These are phyloP conservation scores for Hemisphaericaspora xylanilytica DNA, from an alignment of 1,139 yeast genomes.

Conservation along the genomic window DNA sequence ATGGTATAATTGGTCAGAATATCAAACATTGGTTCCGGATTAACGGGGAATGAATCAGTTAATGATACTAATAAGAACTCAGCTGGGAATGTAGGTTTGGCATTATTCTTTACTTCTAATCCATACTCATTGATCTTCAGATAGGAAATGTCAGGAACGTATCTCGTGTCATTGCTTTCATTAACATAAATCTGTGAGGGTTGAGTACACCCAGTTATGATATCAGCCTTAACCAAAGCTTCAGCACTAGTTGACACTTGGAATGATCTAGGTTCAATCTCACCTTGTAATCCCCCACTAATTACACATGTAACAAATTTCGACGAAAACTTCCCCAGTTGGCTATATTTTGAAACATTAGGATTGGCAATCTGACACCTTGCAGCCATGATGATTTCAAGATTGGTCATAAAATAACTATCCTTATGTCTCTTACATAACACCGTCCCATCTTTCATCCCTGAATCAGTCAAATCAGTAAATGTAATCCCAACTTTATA, in stretches of 20 bases:
- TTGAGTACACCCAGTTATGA: slow-evolving; percentile 84
- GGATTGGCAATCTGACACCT: slow-evolving; percentile 66
- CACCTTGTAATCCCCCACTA: slow-evolving; percentile 81
- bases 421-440: slow-evolving; percentile 91
- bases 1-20: slow-evolving; percentile 53
- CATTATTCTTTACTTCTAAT: slow-evolving; percentile 79
- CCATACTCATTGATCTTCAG: slow-evolving; percentile 86
- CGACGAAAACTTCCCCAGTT: slow-evolving; percentile 71
- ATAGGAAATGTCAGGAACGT: slow-evolving; percentile 93
- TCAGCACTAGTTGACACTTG: slow-evolving; percentile 90
- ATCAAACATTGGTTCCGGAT: slow-evolving; percentile 51
- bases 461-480: slow-evolving; percentile 88
- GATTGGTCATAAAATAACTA: slow-evolving; percentile 81
- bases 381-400: slow-evolving; percentile 87
- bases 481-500: slow-evolving; percentile 78
- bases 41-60: slow-evolving; percentile 88
- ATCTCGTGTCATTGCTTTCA: slow-evolving; percentile 64
- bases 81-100: slow-evolving; percentile 95
- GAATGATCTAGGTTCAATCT: slow-evolving; percentile 86
- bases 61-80: slow-evolving; percentile 86
- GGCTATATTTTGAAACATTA: slow-evolving; percentile 65
- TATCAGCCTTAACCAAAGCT: slow-evolving; percentile 81
- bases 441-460: slow-evolving; percentile 83
- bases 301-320: slow-evolving; percentile 92
- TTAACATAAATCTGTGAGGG: slow-evolving; percentile 86